Evolutionary conservation across 805 yeast genomes (phyloP).

Genomic region (Sugiyamaella valdiviana): DNA sequence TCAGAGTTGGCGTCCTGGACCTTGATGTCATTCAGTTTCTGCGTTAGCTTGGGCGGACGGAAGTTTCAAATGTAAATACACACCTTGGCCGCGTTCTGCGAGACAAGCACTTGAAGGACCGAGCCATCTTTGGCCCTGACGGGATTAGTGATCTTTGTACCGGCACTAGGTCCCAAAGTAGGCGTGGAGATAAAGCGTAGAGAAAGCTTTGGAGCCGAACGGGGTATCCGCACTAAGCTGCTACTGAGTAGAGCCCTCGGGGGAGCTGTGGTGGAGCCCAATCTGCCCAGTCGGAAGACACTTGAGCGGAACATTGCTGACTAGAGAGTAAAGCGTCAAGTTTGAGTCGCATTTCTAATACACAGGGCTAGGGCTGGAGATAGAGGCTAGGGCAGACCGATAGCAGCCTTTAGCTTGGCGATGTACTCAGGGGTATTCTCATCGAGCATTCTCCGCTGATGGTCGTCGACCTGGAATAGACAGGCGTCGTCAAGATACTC

Average conservation of each 20-base stretch:
- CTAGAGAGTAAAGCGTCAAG: neutral
- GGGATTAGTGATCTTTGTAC: conserved; percentile 26
- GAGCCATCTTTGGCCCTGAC: conserved; percentile 31
- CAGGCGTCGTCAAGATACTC: conserved; percentile 40
- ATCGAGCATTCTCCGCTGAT: conserved; percentile 10
- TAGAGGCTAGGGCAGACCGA: neutral
- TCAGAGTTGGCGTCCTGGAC: conserved; percentile 49
- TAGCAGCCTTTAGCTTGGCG: neutral
- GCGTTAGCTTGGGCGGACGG: neutral
- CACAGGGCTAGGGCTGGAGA: neutral
- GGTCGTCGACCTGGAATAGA: conserved; percentile 41
- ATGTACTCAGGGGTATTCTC: conserved; percentile 5
- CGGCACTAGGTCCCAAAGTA: conserved; percentile 19
- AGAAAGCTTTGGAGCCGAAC: no score
- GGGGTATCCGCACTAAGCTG: no score
- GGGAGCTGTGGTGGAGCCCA: neutral
- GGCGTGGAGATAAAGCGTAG: conserved; percentile 12
- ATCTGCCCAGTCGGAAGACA: neutral
- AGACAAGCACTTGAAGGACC: conserved; percentile 32
- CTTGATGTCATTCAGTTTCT: conserved; percentile 48
- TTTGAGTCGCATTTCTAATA: neutral
- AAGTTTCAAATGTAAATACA: neutral
- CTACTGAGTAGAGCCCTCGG: neutral
- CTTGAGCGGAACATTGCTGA: neutral
- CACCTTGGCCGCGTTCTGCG: conserved; percentile 34